Base-by-base conservation (phyloP, 108 stramenopile species). In the Fragilariopsis cylindrus region DNA sequence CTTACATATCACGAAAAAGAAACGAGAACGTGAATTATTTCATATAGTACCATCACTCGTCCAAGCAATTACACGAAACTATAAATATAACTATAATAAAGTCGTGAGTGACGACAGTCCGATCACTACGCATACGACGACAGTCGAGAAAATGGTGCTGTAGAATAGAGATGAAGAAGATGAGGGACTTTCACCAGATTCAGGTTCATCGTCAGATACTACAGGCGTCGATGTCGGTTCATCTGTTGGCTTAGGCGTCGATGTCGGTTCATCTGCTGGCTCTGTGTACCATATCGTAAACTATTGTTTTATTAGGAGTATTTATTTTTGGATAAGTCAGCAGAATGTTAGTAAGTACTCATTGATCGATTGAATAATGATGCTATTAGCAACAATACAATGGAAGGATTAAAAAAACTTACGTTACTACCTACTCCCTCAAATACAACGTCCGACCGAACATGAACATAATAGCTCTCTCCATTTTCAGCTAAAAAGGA, bases 381-480 rank as follows among this genome's bases (percentile, higher is more conserved):
- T 9, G 13, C 13, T 13, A 52, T 2, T 9, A 52, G 9, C 0
- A 52, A 1, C 13, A 9, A 13, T 13, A 9, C 50, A 52, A 13
- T 13, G 1, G 13, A 9, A 52, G 1, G 50, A 52, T 1, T 52
- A 11, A 52, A 63, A 52, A 52, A 3, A 43, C 62, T 63, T 63
- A 78, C 71, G 45, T 79, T 69, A 60, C 72, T 79, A 53, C 78
- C 78, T 47, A 57, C 65, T 11, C 67, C 65, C 57, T 73, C 55
- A 46, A 66, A 43, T 6, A 78, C 65, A 40, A 62, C 56, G 54
- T 79, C 78, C 48, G 78, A 79, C 19, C 78, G 72, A 41, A 79
- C 78, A 43, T 79, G 78, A n/a, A 79, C 72, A 60, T 56, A 79
- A 63, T 79, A 79, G 44, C 49, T 56, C 19, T 49, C 50, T 40